A percentile compares a stretch with the other conserved stretches of the same genome.
phyloP scores from a whole-genome alignment of 2,329 filamentous ascomycete genomes.

The Fusarium nurragi region DNA sequence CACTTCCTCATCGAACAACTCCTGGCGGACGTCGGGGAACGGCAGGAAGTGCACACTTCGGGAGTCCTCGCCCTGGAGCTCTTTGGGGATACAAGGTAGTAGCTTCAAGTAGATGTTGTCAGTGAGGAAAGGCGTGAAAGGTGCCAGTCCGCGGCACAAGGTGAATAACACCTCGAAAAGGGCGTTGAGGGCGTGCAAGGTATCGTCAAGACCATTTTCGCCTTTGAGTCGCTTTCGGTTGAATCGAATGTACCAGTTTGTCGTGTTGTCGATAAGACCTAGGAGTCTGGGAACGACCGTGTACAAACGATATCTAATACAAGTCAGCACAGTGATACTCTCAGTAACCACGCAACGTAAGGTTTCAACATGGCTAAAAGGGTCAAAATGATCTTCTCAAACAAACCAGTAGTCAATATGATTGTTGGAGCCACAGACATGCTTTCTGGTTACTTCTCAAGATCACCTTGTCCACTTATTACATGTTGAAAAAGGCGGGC shows the following conservation, averaged over 20 bases:
- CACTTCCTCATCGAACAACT: constrained; percentile 86
- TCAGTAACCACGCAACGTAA: no score
- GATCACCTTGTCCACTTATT: no score
- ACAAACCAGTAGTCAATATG: no score
- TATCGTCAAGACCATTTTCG: constrained; percentile 85
- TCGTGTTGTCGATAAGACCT: constrained; percentile 88
- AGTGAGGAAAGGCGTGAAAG: constrained; percentile 94
- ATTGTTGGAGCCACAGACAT: no score
- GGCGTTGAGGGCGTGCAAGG: constrained; percentile 89
- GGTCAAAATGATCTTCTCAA: no score
- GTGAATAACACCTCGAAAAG: constrained; percentile 94
- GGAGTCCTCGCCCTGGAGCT: constrained; percentile 73
- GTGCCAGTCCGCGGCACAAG: constrained; percentile 85
- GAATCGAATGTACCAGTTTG: constrained; percentile 99
- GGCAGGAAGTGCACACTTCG: constrained; percentile 92
- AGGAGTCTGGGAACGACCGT: constrained; percentile 90
- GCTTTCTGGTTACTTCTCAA: no score
- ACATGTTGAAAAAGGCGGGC: no score
- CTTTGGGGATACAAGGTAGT: constrained; percentile 80
- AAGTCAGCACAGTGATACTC: background rate
- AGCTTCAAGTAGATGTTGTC: constrained; percentile 93
- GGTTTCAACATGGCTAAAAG: no score
- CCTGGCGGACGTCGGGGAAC: constrained; percentile 88
- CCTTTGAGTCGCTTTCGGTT: constrained; percentile 93
- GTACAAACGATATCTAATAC: constrained; percentile 66